Evolutionary conservation across 148 eudicot genomes (phyloP).

Genomic region (Hydrangea macrophylla): DNA sequence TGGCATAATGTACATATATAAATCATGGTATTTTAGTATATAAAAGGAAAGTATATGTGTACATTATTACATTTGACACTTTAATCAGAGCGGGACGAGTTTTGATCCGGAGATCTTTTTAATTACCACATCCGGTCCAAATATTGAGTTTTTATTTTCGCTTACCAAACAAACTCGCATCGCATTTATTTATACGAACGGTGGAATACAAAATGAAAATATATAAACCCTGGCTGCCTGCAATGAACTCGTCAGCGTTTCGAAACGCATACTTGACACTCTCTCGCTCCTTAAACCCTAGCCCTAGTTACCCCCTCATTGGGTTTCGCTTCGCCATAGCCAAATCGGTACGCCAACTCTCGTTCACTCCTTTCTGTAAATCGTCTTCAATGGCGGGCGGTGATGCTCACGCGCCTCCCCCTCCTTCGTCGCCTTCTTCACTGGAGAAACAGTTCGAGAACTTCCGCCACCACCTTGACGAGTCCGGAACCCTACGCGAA

Average conservation of each 20-base stretch:
- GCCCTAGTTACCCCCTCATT: slow-evolving; percentile 25
- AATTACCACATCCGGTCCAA: too few relatives aligned
- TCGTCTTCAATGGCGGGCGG: slow-evolving; percentile 46
- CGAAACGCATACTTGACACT: slow-evolving; percentile 35
- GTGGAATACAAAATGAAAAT: too few relatives aligned
- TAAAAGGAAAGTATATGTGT: too few relatives aligned
- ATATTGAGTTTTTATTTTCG: too few relatives aligned
- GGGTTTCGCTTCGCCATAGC: slow-evolving; percentile 1
- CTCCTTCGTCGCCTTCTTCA: slow-evolving; percentile 36
- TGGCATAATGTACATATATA: too few relatives aligned
- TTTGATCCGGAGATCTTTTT: too few relatives aligned
- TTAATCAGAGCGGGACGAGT: too few relatives aligned
- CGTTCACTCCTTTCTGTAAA: slow-evolving; percentile 6
- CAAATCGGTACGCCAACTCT: slow-evolving; percentile 12
- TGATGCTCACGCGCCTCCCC: slow-evolving; percentile 21
- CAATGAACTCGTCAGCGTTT: slow-evolving; percentile 38
- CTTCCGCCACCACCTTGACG: slow-evolving; percentile 59
- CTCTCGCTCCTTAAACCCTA: slow-evolving; percentile 32
- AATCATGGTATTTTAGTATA: too few relatives aligned
- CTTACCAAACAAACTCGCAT: too few relatives aligned
- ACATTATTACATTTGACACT: too few relatives aligned
- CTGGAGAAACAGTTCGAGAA: slow-evolving; percentile 70
- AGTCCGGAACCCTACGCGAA: slow-evolving; percentile 64
- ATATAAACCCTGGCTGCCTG: too few relatives aligned
- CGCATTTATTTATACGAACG: too few relatives aligned